Base-by-base conservation (phyloP, 371 early-diverging fungal species). In the Haplosporangium sp. region DNA sequence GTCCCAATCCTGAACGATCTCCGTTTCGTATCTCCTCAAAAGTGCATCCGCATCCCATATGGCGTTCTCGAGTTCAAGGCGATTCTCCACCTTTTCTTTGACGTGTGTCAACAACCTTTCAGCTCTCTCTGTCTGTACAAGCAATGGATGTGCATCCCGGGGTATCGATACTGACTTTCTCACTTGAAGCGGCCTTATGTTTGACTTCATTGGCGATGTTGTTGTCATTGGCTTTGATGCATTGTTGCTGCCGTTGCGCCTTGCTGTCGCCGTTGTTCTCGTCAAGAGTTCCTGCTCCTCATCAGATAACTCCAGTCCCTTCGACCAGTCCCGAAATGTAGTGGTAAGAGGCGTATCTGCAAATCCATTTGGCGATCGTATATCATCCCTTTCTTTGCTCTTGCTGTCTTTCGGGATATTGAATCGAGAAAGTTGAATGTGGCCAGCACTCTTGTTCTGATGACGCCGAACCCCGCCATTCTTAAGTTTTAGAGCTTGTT, bases 291-390 rank as follows among this genome's bases (percentile, higher is more conserved):
- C 20, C 20, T 50, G 10, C 8, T 50, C 29, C 29, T 29, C 18
- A 0, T 18, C 18, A 18, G 50, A 50, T 4, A 20, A 21, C 45
- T 21, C 45, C 13, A 18, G 21, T 60, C 48, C 29, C 9, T 20
- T 16, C 38, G 48, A 5, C 67, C 67, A 67, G 47, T 41, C 58
- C 0, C 67, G 45, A 23, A 69, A 69, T 29, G 62, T 57, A 9
- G 53, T 62, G 21, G 23, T 48, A 23, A 40, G 36, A 13, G 69
- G 59, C 16, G 62, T 46, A 13, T 42, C 40, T 9, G 54, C 45
- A 6, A 16, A 20, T 11, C 40, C 48, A 23, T 47, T 48, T 1
- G 61, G 68, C 37, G 68, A 67, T 13, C 60, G 61, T 16, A 67
- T 47, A 36, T 61, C 61, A 23, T 40, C 6, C 23, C 59, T 11